Percentiles rank a stretch among this genome's conserved stretches.
These are phyloP conservation scores for Wickerhamiella kazuoi DNA, from an alignment of 805 yeast species.

Conservation along the genomic window DNA sequence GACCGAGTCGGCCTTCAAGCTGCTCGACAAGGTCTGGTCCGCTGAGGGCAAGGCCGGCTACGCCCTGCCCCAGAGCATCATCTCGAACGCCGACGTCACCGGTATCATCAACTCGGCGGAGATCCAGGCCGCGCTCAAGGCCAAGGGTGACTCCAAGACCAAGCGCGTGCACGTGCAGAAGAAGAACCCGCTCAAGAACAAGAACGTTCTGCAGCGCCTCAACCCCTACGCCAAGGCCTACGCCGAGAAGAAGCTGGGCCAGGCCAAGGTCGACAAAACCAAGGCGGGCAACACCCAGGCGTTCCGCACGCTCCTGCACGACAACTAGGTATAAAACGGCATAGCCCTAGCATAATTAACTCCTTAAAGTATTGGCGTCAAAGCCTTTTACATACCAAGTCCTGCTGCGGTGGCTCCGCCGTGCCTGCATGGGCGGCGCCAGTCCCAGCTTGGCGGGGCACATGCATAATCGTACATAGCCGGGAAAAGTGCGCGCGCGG, in stretches of 20 bases:
- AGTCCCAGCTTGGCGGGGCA: too few relatives aligned
- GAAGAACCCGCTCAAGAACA: constrained; percentile 99
- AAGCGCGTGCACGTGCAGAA: constrained; percentile 90
- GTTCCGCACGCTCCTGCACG: constrained; percentile 18
- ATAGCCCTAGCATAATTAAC: not conserved
- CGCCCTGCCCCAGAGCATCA: constrained; percentile 86
- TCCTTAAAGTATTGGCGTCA: too few relatives aligned
- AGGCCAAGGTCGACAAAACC: constrained; percentile 53
- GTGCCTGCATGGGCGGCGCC: not conserved
- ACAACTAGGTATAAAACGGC: constrained; percentile 14
- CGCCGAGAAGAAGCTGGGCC: constrained; percentile 79
- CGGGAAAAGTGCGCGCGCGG: not conserved
- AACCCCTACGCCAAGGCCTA: constrained; percentile 99
- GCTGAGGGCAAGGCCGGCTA: constrained; percentile 74
- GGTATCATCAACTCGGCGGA: constrained; percentile 98
- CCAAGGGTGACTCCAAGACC: constrained; percentile 72
- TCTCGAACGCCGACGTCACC: constrained; percentile 89
- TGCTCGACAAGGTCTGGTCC: constrained; percentile 95
- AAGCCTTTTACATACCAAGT: not conserved
- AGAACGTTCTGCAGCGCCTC: constrained; percentile 91
- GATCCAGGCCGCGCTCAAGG: constrained; percentile 93
- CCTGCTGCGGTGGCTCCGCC: not conserved
- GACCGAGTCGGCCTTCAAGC: constrained; percentile 97
- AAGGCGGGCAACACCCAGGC: constrained; percentile 23
- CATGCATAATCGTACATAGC: too few relatives aligned